A percentile compares a stretch with the other conserved stretches of the same genome.
Conservation (phyloP, 495 filamentous ascomycete species). For the Penicillium paradoxum region DNA sequence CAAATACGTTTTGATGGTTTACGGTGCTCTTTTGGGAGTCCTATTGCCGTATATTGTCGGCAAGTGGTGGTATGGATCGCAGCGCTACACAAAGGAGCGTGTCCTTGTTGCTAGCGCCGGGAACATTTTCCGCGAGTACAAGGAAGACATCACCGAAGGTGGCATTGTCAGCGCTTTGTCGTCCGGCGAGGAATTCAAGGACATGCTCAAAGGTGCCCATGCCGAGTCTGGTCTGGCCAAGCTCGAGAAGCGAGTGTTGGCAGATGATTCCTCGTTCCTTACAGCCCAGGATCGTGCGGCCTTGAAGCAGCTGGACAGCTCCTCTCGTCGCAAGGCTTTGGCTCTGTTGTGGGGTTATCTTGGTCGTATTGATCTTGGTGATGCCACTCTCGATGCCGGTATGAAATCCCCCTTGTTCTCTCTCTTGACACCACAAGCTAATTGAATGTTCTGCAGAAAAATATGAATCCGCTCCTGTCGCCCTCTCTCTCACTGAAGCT, state of each 20-base stretch:
- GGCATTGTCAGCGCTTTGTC: conserved; percentile 77
- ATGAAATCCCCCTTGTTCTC: conserved; percentile 20
- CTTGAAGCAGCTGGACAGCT: conserved; percentile 68
- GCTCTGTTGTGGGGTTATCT: conserved; percentile 93
- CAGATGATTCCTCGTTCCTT: conserved; percentile 47
- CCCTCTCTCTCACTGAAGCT: conserved; percentile 75
- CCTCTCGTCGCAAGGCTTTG: conserved; percentile 75
- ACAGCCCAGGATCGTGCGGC: conserved; percentile 54
- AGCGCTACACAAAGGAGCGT: conserved; percentile 83
- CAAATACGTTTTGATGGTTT: conserved; percentile 90
- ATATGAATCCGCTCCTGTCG: conserved; percentile 78
- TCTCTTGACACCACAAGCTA: not conserved
- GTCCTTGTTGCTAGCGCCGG: conserved; percentile 89
- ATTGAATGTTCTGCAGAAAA: conserved; percentile 44
- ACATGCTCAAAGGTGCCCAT: conserved; percentile 65
- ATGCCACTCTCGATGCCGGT: conserved; percentile 65
- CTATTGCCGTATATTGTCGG: conserved; percentile 90
- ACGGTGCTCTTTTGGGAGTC: conserved; percentile 80
- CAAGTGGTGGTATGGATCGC: conserved; percentile 97
- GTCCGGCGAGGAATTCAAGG: conserved; percentile 73
- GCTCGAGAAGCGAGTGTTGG: conserved; percentile 71
- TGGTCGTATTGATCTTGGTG: conserved; percentile 73
- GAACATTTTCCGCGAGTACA: conserved; percentile 87
- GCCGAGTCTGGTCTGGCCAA: conserved; percentile 71
- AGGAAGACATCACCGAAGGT: conserved; percentile 72